Base-by-base conservation (phyloP, 306 rosid species). In the Glycine tomentella region DNA sequence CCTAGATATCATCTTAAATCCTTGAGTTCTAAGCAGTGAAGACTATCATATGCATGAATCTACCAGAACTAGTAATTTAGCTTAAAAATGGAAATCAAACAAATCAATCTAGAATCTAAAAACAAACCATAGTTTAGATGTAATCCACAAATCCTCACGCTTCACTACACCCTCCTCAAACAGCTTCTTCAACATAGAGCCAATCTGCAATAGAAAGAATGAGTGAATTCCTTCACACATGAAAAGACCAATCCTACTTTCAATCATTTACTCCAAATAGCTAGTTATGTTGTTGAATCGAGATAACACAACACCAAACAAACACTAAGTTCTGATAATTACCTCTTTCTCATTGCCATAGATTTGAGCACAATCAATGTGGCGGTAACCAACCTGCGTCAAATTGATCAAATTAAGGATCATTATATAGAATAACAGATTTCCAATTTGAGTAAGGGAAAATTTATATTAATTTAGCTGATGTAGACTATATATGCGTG, bases 91-190 rank as follows among this genome's bases (percentile, higher is more conserved):
- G 14, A 57, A 48, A 79, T 9, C 2, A 83, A 83, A 64, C n/a
- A 45, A 52, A 69, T 36, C 51, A 36, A 16, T 50, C 44, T 48
- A 59, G 46, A 77, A 80, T 45, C 53, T 46, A 75, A 13, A 48
- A 83, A 76, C 88, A 69, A 86, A 91, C 98, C 97, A 90, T 58
- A 91, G 90, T 90, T 87, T 94, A 4, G 98, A 95, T 53, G 98
- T 92, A 86, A 92, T 91, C 93, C 94, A 95, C 85, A 92, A 83
- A 81, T 92, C 97, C 85, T 91, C 97, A 0, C 97, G 94, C 85
- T 91, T 95, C 74, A 92, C 90, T 31, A 88, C 87, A 13, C 92
- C 95, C 49, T 89, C 97, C 15, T 90, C 88, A 78, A 91, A 92
- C 62, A 95, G 84, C 69, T 91, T 90, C 85, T 87, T 90, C 75